Conservation (phyloP, 768 basidiomycete genomes). For the Lactifluus echinatus region DNA sequence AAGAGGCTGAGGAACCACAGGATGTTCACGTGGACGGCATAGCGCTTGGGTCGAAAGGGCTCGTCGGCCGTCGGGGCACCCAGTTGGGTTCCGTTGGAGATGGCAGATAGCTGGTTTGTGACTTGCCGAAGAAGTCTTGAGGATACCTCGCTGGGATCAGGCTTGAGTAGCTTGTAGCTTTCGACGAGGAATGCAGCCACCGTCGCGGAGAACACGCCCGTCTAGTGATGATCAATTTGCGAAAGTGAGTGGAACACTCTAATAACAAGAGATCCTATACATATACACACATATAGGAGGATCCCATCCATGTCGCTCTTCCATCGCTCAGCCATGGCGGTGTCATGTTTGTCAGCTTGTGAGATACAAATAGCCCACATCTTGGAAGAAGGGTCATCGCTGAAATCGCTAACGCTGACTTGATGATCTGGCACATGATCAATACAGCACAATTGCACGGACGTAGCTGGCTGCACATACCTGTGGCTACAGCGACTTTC, state of each 20-base stretch:
- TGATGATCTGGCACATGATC: background rate
- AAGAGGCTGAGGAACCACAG: constrained; percentile 14
- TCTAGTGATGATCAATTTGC: background rate
- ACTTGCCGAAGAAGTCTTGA: background rate
- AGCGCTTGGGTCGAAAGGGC: background rate
- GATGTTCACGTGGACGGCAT: constrained; percentile 3
- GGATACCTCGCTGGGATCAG: background rate
- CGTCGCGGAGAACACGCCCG: constrained; percentile 10
- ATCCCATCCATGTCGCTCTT: constrained; percentile 10
- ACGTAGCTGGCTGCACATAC: background rate
- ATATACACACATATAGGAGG: background rate
- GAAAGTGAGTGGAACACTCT: background rate
- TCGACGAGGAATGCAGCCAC: constrained; percentile 11
- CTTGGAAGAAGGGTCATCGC: background rate
- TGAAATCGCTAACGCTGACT: too few species aligned
- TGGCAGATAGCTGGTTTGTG: background rate
- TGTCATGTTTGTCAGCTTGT: background rate
- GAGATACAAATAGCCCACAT: constrained; percentile 1
- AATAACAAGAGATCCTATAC: background rate
- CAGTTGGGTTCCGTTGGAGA: background rate
- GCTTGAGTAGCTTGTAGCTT: constrained; percentile 7
- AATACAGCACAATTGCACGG: too few species aligned
- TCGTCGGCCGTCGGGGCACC: background rate
- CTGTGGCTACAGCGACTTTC: background rate
- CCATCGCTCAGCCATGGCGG: background rate